phyloP scores from a whole-genome alignment of 2,329 filamentous ascomycete genomes.

The Acrocalymma vagum region DNA sequence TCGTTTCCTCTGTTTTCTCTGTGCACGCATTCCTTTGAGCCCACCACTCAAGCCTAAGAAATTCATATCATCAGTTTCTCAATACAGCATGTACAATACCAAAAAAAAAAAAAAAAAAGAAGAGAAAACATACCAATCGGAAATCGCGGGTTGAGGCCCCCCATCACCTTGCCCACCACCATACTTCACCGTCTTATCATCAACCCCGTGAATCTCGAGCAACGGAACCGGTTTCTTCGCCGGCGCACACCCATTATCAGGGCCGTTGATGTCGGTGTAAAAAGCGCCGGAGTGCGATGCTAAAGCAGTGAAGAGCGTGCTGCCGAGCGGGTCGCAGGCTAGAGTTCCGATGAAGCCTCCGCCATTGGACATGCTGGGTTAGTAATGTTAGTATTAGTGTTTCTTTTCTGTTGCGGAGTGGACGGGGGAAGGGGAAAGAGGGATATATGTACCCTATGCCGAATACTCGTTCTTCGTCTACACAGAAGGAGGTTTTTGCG shows the following conservation, averaged over 20 bases:
- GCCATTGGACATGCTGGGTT: slow-evolving; percentile 52
- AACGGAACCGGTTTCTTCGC: slow-evolving; percentile 52
- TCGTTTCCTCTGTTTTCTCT: slow-evolving; percentile 38
- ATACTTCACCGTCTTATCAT: slow-evolving; percentile 58
- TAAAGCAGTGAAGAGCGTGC: slow-evolving; percentile 55
- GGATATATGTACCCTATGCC: slow-evolving; percentile 51
- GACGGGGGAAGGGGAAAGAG: not conserved
- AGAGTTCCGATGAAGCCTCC: slow-evolving; percentile 59
- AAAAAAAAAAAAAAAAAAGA: not conserved
- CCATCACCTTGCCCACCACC: slow-evolving; percentile 53
- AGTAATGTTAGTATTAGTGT: slow-evolving; percentile 5
- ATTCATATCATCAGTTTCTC: not conserved
- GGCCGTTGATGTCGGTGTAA: slow-evolving; percentile 53
- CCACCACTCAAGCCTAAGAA: slow-evolving; percentile 49
- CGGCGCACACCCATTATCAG: slow-evolving; percentile 51
- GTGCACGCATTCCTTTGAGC: slow-evolving; percentile 50
- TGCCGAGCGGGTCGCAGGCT: slow-evolving; percentile 53
- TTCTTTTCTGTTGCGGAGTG: not conserved
- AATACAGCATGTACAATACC: slow-evolving; percentile 10
- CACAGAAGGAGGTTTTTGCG: slow-evolving; percentile 50
- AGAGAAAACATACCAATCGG: slow-evolving; percentile 47
- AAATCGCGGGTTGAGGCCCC: slow-evolving; percentile 56
- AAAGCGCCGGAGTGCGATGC: slow-evolving; percentile 57
- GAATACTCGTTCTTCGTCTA: slow-evolving; percentile 57
- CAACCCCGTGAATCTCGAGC: slow-evolving; percentile 61